phyloP scores from a whole-genome alignment of 2,329 filamentous ascomycete genomes.

The Didymosphaeria variabile region DNA sequence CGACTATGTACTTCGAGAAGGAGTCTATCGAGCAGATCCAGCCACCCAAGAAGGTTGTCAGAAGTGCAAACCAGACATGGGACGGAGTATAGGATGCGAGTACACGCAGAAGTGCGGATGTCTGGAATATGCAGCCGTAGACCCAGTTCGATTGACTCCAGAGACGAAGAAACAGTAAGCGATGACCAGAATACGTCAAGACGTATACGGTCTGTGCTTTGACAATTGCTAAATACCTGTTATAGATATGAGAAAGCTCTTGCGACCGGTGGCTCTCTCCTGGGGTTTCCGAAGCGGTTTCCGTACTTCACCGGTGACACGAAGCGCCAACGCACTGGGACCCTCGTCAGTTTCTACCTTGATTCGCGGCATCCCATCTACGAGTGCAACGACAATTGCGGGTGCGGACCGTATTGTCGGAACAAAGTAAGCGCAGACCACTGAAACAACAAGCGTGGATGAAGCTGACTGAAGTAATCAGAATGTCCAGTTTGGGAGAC shows the following conservation, averaged over 20 bases:
- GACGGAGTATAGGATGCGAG: slow-evolving; percentile 66
- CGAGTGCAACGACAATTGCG: slow-evolving; percentile 79
- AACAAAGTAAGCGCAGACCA: slow-evolving; percentile 60
- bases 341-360: slow-evolving; percentile 54
- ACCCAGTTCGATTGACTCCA: slow-evolving; percentile 47
- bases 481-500: slow-evolving; percentile 77
- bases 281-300: slow-evolving; percentile 61
- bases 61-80: slow-evolving; percentile 66
- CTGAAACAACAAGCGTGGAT: neutral
- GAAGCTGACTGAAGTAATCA: neutral
- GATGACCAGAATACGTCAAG: neutral
- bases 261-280: slow-evolving; percentile 35
- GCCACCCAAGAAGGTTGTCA: slow-evolving; percentile 74
- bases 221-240: neutral
- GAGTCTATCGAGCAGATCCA: slow-evolving; percentile 66
- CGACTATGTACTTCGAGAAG: slow-evolving; percentile 65
- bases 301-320: slow-evolving; percentile 64
- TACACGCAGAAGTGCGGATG: slow-evolving; percentile 72
- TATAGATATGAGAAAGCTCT: slow-evolving; percentile 28
- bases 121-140: slow-evolving; percentile 67
- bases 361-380: slow-evolving; percentile 67
- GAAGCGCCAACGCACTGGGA: slow-evolving; percentile 35
- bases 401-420: slow-evolving; percentile 70
- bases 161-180: slow-evolving; percentile 27
- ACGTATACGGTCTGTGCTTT: neutral